Evolutionary conservation across 768 basidiomycete genomes (phyloP).

Genomic region (Russula lepida): DNA sequence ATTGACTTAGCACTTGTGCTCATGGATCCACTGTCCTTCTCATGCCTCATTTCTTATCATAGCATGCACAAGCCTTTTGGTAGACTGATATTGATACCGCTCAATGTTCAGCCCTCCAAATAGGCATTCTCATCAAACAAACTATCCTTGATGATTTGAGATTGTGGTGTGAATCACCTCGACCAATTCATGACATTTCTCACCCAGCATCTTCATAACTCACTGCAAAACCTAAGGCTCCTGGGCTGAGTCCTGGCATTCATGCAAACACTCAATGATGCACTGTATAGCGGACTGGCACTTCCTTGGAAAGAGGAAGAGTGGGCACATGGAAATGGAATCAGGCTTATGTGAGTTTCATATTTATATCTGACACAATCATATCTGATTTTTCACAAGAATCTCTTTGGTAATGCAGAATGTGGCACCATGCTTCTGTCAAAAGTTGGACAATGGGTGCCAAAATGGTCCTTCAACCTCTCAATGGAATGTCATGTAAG

Average conservation of each 20-base stretch:
- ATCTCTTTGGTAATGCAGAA: constrained; percentile 80
- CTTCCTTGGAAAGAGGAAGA: constrained; percentile 61
- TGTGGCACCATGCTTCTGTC: constrained; percentile 65
- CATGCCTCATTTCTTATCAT: too few relatives aligned
- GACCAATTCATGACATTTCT: constrained; percentile 71
- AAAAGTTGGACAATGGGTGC: constrained; percentile 43
- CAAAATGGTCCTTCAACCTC: constrained; percentile 44
- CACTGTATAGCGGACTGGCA: constrained; percentile 57
- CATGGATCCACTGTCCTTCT: too few relatives aligned
- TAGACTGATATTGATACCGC: too few relatives aligned
- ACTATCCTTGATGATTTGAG: constrained; percentile 59
- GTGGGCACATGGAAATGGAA: constrained; percentile 56
- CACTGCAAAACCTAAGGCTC: constrained; percentile 51
- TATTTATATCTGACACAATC: constrained; percentile 18
- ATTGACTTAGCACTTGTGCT: too few relatives aligned
- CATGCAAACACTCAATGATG: constrained; percentile 50
- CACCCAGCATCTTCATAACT: constrained; percentile 50
- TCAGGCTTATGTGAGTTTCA: constrained; percentile 52
- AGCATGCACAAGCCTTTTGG: too few relatives aligned
- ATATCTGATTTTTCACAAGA: constrained; percentile 36
- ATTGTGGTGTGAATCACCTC: constrained; percentile 62
- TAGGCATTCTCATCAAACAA: constrained; percentile 61
- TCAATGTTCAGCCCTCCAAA: constrained; percentile 52
- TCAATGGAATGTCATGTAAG: constrained; percentile 56
- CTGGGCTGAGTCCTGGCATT: constrained; percentile 52